phyloP scores from a whole-genome alignment of 1,284 basidiomycete genomes.

The Sanghuangporus weigelae region DNA sequence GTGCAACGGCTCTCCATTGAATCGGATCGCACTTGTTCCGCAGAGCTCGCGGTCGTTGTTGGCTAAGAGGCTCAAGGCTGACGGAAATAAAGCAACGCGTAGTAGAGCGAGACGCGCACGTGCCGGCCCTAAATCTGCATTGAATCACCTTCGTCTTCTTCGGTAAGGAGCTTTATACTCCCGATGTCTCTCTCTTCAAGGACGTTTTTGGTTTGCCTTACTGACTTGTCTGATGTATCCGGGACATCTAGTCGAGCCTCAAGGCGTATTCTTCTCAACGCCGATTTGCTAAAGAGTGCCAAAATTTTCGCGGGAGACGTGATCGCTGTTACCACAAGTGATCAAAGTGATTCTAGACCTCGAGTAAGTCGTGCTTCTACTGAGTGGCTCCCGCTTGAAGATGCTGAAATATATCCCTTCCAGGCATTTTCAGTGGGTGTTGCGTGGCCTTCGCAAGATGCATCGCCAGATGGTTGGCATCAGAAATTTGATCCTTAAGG shows the following conservation, averaged over 20 bases:
- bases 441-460: conserved; percentile 63
- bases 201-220: not conserved
- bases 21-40: too few species aligned
- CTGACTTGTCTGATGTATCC: conserved; percentile 4
- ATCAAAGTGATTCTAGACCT: conserved; percentile 24
- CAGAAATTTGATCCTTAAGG: not conserved
- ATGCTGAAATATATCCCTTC: not conserved
- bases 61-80: too few species aligned
- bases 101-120: too few species aligned
- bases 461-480: conserved; percentile 36
- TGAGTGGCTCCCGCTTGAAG: not conserved
- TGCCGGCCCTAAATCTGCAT: too few species aligned
- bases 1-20: too few species aligned
- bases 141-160: too few species aligned
- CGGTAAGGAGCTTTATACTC: too few species aligned
- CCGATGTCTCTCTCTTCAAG: conserved; percentile 3
- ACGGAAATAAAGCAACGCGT: too few species aligned
- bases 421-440: conserved; percentile 61
- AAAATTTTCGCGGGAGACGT: conserved; percentile 70
- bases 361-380: not conserved
- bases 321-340: conserved; percentile 45
- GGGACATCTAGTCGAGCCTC: conserved; percentile 41
- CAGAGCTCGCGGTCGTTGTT: too few species aligned
- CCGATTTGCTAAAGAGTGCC: conserved; percentile 55
- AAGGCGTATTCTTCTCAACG: conserved; percentile 61